Evolutionary conservation across 371 early-diverging fungal genomes (phyloP), one percentile per base, ranked within the genome.

Genomic region (Rhizopus sp.): DNA sequence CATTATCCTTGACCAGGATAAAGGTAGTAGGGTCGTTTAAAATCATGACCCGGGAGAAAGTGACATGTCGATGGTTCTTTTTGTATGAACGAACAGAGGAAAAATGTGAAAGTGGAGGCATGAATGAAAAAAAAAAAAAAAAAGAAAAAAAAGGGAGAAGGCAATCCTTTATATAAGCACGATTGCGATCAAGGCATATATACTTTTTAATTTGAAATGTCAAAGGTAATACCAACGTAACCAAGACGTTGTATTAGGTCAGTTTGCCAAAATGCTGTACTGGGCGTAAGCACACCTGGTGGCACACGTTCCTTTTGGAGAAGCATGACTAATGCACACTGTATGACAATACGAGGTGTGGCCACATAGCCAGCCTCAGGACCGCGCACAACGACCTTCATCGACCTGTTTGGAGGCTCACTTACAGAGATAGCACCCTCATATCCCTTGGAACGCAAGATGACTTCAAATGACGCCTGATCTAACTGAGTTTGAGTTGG

Each of bases 351-450:
- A 31, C 80, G 78, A 49, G 84, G 83, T 3, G 87, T 87, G n/a
- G 83, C 80, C 31, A 78, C 74, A 67, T 87, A 85, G 8, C 82
- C 87, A 48, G 78, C 69, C 60, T 87, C 85, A n/a, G 84, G 85
- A 5, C 85, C 87, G 56, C 70, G 72, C 7, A 83, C 79, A 13
- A 73, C 73, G 2, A 78, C 78, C 5, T 74, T 73, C 34, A 81
- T 66, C n/a, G 63, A 47, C 13, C 67, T 66, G 53, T 84, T 77
- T 0, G 79, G 75, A 47, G 66, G 70, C 13, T n/a, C n/a, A 0
- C 7, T 42, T 10, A 7, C 44, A 42, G 8, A 10, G 7, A 15
- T n/a, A 15, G 5, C 13, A 3, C 7, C 7, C 12, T 78, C 66
- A 57, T 72, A 81, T 1, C 86, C 86, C 51, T 78, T 73, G 34